Evolutionary conservation across 371 early-diverging fungal species (phyloP).

Genomic region (Zancudomyces culisetae): DNA sequence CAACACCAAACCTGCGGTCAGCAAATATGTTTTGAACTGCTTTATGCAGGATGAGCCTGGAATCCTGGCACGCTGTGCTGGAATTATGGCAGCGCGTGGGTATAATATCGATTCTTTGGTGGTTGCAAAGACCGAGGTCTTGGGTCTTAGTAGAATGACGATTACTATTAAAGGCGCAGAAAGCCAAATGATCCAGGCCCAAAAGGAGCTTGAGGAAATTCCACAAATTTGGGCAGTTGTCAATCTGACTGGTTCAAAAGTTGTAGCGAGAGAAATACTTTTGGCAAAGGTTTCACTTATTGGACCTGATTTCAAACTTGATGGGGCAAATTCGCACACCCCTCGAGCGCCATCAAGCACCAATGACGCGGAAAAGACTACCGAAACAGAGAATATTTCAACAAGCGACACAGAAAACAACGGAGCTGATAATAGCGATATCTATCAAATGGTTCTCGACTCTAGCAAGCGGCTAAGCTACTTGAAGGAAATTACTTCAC

Average conservation of each 20-base stretch:
- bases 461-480: slow-evolving; percentile 61
- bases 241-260: slow-evolving; percentile 65
- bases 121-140: slow-evolving; percentile 83
- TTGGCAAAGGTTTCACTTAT: slow-evolving; percentile 81
- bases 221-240: slow-evolving; percentile 93
- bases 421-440: slow-evolving; percentile 3
- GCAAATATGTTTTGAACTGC: slow-evolving; percentile 77
- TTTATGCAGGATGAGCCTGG: slow-evolving; percentile 92
- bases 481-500: slow-evolving; percentile 55
- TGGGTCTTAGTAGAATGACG: slow-evolving; percentile 85
- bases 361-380: not conserved
- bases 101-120: slow-evolving; percentile 94
- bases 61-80: slow-evolving; percentile 75
- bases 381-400: not conserved
- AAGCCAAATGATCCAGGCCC: slow-evolving; percentile 75
- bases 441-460: slow-evolving; percentile 32
- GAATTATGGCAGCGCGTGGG: slow-evolving; percentile 85
- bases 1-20: slow-evolving; percentile 24
- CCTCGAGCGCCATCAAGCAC: not conserved
- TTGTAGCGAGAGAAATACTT: slow-evolving; percentile 80
- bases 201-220: slow-evolving; percentile 83
- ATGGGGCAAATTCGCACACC: not conserved
- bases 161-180: slow-evolving; percentile 75
- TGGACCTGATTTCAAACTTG: slow-evolving; percentile 16
- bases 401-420: not conserved